Evolutionary conservation across 2,329 filamentous ascomycete species (phyloP).

Genomic region (Lasiodiplodia sp.): DNA sequence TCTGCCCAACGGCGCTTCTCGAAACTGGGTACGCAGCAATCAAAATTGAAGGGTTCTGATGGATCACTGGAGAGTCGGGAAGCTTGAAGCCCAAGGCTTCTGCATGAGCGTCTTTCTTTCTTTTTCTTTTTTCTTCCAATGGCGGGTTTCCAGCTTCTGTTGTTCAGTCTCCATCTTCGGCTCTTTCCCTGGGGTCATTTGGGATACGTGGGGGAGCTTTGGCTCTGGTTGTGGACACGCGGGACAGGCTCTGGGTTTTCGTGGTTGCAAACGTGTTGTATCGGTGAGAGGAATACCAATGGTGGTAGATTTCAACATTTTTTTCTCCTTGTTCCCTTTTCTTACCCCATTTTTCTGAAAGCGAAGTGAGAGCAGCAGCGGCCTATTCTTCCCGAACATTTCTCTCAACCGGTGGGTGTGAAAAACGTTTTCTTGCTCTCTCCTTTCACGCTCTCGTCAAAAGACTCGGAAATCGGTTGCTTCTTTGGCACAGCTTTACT

Average conservation of each 20-base stretch:
- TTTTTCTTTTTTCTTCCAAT: slow-evolving; percentile 25
- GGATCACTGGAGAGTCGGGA: slow-evolving; percentile 10
- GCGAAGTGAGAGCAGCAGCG: slow-evolving; percentile 26
- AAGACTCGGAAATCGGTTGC: slow-evolving; percentile 28
- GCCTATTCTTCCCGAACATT: slow-evolving; percentile 18
- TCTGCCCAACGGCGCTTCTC: slow-evolving; percentile 21
- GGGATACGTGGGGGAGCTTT: slow-evolving; percentile 24
- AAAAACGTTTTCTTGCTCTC: slow-evolving; percentile 25
- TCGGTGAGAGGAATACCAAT: slow-evolving; percentile 30
- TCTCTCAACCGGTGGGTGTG: slow-evolving; percentile 15
- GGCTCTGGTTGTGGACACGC: slow-evolving; percentile 22
- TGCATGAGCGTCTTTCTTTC: slow-evolving; percentile 34
- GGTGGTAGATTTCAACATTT: slow-evolving; percentile 31
- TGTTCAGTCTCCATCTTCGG: slow-evolving; percentile 29
- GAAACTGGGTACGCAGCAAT: slow-evolving; percentile 25
- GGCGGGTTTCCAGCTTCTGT: slow-evolving; percentile 35
- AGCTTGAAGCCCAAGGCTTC: slow-evolving; percentile 16
- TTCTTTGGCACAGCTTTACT: slow-evolving; percentile 19
- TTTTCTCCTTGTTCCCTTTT: slow-evolving; percentile 27
- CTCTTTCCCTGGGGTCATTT: slow-evolving; percentile 27
- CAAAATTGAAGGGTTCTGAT: slow-evolving; percentile 30
- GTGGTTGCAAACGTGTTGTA: slow-evolving; percentile 27
- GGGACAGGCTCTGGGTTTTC: slow-evolving; percentile 29
- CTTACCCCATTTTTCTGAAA: slow-evolving; percentile 25
- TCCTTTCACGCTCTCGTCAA: slow-evolving; percentile 22